phyloP scores from a whole-genome alignment of 345 rosid genomes.

The Syzygium aqueum region DNA sequence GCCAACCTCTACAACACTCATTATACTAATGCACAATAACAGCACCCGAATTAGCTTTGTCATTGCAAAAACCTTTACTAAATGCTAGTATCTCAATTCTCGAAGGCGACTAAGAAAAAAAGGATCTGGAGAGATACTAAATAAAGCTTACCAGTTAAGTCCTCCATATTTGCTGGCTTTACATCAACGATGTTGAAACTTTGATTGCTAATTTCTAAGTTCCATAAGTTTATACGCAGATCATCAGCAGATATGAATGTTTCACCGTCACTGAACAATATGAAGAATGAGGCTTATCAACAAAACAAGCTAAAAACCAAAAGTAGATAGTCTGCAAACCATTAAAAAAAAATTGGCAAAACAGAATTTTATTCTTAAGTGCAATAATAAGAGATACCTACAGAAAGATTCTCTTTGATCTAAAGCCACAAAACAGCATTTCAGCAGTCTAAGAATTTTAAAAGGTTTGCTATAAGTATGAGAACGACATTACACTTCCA shows the following conservation, averaged over 20 bases:
- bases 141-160: slow-evolving; percentile 65
- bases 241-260: slow-evolving; percentile 98
- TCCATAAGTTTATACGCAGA: slow-evolving; percentile 96
- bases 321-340: background rate
- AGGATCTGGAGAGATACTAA: background rate
- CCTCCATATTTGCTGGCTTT: slow-evolving; percentile 98
- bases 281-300: background rate
- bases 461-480: background rate
- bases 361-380: background rate
- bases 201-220: slow-evolving; percentile 90
- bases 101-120: background rate
- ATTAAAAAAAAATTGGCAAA: background rate
- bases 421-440: background rate
- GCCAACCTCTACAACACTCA: background rate
- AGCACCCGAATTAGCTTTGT: background rate
- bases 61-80: background rate
- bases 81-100: background rate
- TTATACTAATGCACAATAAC: background rate
- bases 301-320: background rate
- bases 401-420: background rate
- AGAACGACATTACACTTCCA: background rate
- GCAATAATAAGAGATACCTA: background rate
- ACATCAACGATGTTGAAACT: slow-evolving; percentile 98
- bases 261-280: slow-evolving; percentile 67
- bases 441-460: background rate